Base-by-base conservation (phyloP, 305 asterid species). In the Caryopteris hybrid region DNA sequence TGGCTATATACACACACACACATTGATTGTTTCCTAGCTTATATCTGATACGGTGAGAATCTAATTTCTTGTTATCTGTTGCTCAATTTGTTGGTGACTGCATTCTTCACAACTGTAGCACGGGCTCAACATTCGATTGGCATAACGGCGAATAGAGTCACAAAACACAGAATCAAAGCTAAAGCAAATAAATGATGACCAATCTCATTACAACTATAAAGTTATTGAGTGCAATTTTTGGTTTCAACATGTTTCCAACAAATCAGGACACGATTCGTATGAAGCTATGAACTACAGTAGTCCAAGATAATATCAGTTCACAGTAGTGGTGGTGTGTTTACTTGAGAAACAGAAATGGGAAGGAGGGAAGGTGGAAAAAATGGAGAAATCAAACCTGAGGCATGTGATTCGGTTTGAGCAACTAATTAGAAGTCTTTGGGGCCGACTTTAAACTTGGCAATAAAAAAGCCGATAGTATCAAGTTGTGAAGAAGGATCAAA, bases 381-480 rank as follows among this genome's bases (percentile, higher is more conserved):
- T 22, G 39, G 66, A 23, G 22, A 31, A 16, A 12, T 27, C 29
- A 25, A 9, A 20, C 60, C 66, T 1, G 61, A 61, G 54, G 17
- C n/a, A n/a, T 48, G 66, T 29, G 34, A 58, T n/a, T n/a, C 22
- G 42, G 61, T 62, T 36, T 11, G 36, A 43, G 47, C 31, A 31
- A 8, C 7, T 64, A 25, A 59, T 82, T 76, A 84, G 70, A 55
- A 64, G 43, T 78, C 85, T 86, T 88, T 88, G 46, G 69, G n/a
- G 53, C 92, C 95, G 43, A 93, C 98, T 6, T 71, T 83, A 51
- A 93, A 93, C 85, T 93, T 93, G 39, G 99, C 99, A 34, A 93
- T 90, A 79, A 93, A 93, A 76, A 93, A 90, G 31, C 99, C 99
- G 21, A 93, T 87, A 0, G 97, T 93, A 65, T 93, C 99, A 2